Conservation (phyloP, 1,284 basidiomycete genomes). For the Melampsora americana region DNA sequence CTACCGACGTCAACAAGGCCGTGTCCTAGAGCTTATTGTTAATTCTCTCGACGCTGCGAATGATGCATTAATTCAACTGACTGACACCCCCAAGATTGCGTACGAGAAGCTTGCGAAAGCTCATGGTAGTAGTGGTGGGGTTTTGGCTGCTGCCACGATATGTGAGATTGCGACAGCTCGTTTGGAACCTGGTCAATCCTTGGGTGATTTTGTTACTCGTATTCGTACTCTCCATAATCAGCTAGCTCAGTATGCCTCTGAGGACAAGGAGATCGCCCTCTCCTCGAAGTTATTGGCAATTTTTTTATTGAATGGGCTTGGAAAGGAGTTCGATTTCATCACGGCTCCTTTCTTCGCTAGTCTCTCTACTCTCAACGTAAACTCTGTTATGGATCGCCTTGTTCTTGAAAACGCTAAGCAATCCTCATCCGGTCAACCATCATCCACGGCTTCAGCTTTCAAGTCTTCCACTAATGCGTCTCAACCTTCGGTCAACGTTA, state of each 20-base stretch:
- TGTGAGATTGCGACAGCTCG: neutral
- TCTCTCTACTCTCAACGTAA: neutral
- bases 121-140: neutral
- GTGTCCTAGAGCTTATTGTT: neutral
- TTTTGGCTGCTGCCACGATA: neutral
- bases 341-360: neutral
- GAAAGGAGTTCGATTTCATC: neutral
- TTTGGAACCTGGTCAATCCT: neutral
- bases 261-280: neutral
- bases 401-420: too few relatives aligned
- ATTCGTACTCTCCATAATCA: too few relatives aligned
- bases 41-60: neutral
- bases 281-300: neutral
- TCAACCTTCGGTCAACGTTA: too few relatives aligned
- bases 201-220: neutral
- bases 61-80: neutral
- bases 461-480: too few relatives aligned
- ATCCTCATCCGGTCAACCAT: too few relatives aligned
- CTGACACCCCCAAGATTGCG: neutral
- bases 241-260: neutral
- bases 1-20: too few relatives aligned
- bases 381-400: too few relatives aligned
- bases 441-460: too few relatives aligned
- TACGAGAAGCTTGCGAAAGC: neutral
- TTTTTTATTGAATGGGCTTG: neutral